Evolutionary conservation across 2,329 filamentous ascomycete genomes (phyloP), one percentile per base, ranked within the genome.

Genomic region (Neonectria ditissima): DNA sequence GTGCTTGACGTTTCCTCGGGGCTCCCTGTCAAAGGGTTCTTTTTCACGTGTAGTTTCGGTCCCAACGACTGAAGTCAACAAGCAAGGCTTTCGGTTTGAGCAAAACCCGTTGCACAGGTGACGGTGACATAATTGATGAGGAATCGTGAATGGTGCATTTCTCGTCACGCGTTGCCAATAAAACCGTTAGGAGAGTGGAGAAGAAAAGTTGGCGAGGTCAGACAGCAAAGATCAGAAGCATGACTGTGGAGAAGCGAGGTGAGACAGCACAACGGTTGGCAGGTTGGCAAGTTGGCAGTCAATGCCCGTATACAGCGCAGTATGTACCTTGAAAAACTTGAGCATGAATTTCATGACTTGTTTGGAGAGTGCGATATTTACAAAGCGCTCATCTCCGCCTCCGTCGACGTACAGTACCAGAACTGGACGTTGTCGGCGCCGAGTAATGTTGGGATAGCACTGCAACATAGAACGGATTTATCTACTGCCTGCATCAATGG

Each of bases 201-300:
- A 16, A 54, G 44, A 61, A 62, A 69, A 52, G 47, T 63, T 66
- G 62, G 59, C 65, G 67, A 59, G 67, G 60, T 66, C 64, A 48
- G 32, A 39, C 57, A 24, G 20, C 47, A 11, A 7, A n/a, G 43
- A 48, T 13, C 22, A 26, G 13, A 47, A 30, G 26, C 22, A 30
- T 20, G 26, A 26, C 14, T 28, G 24, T 13, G 10, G 47, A 32
- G 22, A 16, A 45, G 14, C 14, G 11, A 22, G 30, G n/a, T n/a
- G 26, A 56, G 43, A 56, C 43, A 48, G n/a, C 4, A 20, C n/a
- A 50, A 16, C 6, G 43, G 43, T n/a, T 28, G 11, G 54, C 18
- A 47, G 41, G 18, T 8, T n/a, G n/a, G n/a, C n/a, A n/a, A n/a
- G n/a, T n/a, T n/a, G n/a, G n/a, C n/a, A n/a, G n/a, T n/a, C n/a